Evolutionary conservation across 345 rosid genomes (phyloP), one percentile per base, ranked within the genome.

Genomic region (Draba incana): DNA sequence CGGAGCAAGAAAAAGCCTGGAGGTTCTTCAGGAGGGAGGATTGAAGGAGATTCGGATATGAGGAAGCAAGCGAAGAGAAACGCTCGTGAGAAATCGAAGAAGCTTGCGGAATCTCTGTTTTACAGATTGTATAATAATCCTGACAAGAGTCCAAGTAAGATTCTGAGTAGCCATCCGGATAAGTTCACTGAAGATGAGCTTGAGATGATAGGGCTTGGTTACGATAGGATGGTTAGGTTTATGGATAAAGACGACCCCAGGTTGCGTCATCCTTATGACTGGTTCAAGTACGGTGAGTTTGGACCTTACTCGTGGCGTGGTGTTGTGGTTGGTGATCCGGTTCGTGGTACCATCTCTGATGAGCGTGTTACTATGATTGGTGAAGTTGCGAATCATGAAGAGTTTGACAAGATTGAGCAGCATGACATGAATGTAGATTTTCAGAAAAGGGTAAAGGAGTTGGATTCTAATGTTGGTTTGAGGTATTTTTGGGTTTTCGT

Each of bases 231-330:
- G 94, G 97, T 86, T 66, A 77, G 91, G 72, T 90, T 90, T 80
- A 86, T 90, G 97, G 90, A 88, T 50, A 87, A 86, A 70, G 95
- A 90, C 66, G 99, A 90, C 78, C 96, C 97, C 1, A 79, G 86
- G 47, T 68, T 93, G 38, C 87, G 86, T 38, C 97, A 93, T 68
- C 99, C 92, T 1, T 70, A 82, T 69, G 95, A 93, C 54, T 90
- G 97, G 97, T 90, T 84, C 70, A 91, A 91, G 76, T 93, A 93
- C 46, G 98, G 97, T 2, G 98, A 93, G 69, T 87, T 77, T 47
- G 97, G 97, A 23, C 98, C 96, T 1, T 93, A 90, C 81, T 88
- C 97, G 27, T 90, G 97, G 97, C 87, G 96, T 3, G 99, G 97
- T 6, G 86, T 93, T 6, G 97, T 93, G n/a, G 83, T 90, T 8